These are phyloP conservation scores for Alopecurus myosuroides DNA, from an alignment of 176 grass and related monocot genomes.

Conservation along the genomic window DNA sequence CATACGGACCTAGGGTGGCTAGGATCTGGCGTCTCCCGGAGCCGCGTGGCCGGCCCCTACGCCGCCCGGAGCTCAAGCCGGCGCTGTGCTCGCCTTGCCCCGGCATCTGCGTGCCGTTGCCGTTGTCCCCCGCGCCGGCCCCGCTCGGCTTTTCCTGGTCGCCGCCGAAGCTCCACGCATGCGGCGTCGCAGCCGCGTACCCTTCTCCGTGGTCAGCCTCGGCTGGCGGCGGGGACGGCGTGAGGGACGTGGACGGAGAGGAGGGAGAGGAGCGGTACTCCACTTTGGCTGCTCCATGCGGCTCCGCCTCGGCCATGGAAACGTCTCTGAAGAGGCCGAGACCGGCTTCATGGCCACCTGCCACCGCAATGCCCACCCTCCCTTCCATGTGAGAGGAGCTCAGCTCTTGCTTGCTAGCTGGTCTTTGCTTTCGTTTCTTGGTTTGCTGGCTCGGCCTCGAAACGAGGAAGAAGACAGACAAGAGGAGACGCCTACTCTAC, in stretches of 20 bases:
- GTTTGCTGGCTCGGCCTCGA: background rate
- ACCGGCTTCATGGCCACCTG: constrained; percentile 15
- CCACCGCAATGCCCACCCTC: constrained; percentile 39
- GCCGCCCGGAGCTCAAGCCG: constrained; percentile 41
- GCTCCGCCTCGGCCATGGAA: constrained; percentile 3
- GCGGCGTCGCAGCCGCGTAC: constrained; percentile 10
- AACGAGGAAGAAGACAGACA: constrained; percentile 20
- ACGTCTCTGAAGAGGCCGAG: constrained; percentile 27
- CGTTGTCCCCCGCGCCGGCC: background rate
- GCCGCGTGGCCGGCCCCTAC: constrained; percentile 72
- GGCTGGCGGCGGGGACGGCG: constrained; percentile 43
- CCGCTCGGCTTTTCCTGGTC: constrained; percentile 7
- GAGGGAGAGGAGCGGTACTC: constrained; percentile 40
- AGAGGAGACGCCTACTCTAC: constrained; percentile 31
- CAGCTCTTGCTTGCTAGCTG: background rate
- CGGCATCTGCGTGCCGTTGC: constrained; percentile 18
- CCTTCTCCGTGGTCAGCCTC: background rate
- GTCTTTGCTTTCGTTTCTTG: constrained; percentile 13
- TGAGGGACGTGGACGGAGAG: constrained; percentile 53
- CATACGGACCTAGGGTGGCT: constrained; percentile 57
- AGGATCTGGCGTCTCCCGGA: constrained; percentile 92
- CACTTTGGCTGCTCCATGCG: constrained; percentile 29
- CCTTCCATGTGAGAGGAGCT: constrained; percentile 34
- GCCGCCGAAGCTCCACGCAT: constrained; percentile 2
- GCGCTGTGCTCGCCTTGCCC: constrained; percentile 24